Conservation (phyloP, 805 yeast species). For the Peterozyma toletana region DNA sequence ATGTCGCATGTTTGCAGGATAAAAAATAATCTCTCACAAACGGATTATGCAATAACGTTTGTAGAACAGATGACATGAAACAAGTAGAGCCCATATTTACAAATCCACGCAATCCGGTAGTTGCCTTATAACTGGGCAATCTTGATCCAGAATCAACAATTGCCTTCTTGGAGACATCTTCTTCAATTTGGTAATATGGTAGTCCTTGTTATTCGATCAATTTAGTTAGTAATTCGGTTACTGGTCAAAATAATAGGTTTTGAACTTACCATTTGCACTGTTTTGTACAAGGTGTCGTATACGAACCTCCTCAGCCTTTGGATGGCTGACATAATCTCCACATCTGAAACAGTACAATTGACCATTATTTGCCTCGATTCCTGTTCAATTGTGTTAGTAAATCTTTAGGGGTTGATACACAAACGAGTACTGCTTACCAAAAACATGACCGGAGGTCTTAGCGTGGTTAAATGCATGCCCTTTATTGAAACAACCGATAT, state of each 20-base stretch:
- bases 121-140: constrained; percentile 44
- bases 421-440: constrained; percentile 32
- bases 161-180: constrained; percentile 15
- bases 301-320: constrained; percentile 47
- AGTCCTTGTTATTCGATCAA: constrained; percentile 19
- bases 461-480: constrained; percentile 42
- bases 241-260: not conserved
- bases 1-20: constrained; percentile 62
- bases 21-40: constrained; percentile 71
- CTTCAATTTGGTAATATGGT: constrained; percentile 21
- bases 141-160: constrained; percentile 25
- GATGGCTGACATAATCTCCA: constrained; percentile 60
- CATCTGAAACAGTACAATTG: constrained; percentile 76
- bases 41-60: constrained; percentile 87
- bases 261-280: constrained; percentile 12
- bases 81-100: constrained; percentile 96
- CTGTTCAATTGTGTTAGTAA: constrained; percentile 18
- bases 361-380: constrained; percentile 60
- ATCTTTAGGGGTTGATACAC: constrained; percentile 22
- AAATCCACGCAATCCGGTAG: constrained; percentile 81
- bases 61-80: constrained; percentile 91
- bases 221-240: constrained; percentile 1
- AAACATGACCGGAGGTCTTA: constrained; percentile 38
- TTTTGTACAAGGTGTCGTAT: constrained; percentile 17
- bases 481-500: constrained; percentile 58